phyloP scores from a whole-genome alignment of 768 basidiomycete species.

The Pholiota microspora region DNA sequence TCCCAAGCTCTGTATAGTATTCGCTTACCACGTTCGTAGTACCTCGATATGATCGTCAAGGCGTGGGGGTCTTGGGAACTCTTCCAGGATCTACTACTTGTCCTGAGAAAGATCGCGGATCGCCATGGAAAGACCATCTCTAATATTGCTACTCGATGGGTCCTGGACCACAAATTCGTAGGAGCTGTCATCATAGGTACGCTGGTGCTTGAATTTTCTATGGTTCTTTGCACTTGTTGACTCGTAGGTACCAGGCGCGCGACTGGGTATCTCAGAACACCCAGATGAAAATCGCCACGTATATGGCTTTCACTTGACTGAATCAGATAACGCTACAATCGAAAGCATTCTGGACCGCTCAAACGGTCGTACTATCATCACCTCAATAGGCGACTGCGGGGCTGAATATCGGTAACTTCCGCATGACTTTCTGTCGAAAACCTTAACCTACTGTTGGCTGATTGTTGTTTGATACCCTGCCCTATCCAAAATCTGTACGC shows the following conservation, averaged over 20 bases:
- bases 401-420: slow-evolving; percentile 67
- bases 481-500: neutral
- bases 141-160: slow-evolving; percentile 81
- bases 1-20: neutral
- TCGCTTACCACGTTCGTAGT: slow-evolving; percentile 40
- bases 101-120: slow-evolving; percentile 64
- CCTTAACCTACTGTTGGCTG: neutral
- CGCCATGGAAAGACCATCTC: slow-evolving; percentile 69
- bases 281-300: slow-evolving; percentile 64
- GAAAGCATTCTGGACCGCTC: slow-evolving; percentile 60
- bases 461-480: neutral
- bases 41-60: slow-evolving; percentile 78
- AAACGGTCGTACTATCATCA: slow-evolving; percentile 61
- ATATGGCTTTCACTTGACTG: slow-evolving; percentile 55
- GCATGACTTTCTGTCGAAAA: neutral
- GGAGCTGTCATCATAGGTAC: slow-evolving; percentile 79
- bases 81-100: slow-evolving; percentile 63
- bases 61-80: slow-evolving; percentile 79
- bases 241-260: slow-evolving; percentile 46
- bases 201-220: slow-evolving; percentile 4
- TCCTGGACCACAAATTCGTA: slow-evolving; percentile 73
- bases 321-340: slow-evolving; percentile 59
- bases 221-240: neutral
- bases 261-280: slow-evolving; percentile 76
- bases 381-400: slow-evolving; percentile 78